Base-by-base conservation (phyloP, 176 grass and related monocot species). In the Lolium multiflorum region DNA sequence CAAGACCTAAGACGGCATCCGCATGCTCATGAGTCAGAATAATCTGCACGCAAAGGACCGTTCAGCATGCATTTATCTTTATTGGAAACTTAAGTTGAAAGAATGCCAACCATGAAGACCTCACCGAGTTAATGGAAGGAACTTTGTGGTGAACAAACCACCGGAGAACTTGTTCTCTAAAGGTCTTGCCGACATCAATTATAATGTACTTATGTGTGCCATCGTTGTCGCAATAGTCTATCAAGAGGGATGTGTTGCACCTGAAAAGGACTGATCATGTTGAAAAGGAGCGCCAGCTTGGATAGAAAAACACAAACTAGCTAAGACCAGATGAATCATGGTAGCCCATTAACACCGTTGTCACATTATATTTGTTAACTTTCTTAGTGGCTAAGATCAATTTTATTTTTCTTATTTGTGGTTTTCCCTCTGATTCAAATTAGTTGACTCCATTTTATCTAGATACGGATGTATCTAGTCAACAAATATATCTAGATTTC, bases 1-100 rank as follows among this genome's bases (percentile, higher is more conserved):
- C 90, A 80, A 98, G 96, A n/a, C 96, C 96, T 76, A 95, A 88
- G 55, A 92, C 56, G 65, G 96, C 96, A 57, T 98, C 96, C 0
- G 93, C 93, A 65, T 98, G 96, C 44, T 98, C 96, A 88, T 95
- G 96, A 15, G 96, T 98, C 55, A 98, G 88, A 88, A 98, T 95
- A 74, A 98, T 92, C 96, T 98, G 92, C 88, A 86, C 39, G 28
- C 2, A 39, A 25, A 48, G 28, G 24, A 43, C 0, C 59, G n/a
- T 5, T 74, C 11, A 8, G 3, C 25, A 16, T 46, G 52, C 14
- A 61, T 3, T 71, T 20, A 26, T 50, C 26, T 3, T 35, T 35
- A 18, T 10, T 17, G 20, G 0, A 38, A 79, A 48, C 20, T 55
- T 24, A 0, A 56, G 6, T 5, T 13, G 61, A 81, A 0, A 66